Base-by-base conservation (phyloP, 805 yeast genomes). In the Komagataella phaffii region DNA sequence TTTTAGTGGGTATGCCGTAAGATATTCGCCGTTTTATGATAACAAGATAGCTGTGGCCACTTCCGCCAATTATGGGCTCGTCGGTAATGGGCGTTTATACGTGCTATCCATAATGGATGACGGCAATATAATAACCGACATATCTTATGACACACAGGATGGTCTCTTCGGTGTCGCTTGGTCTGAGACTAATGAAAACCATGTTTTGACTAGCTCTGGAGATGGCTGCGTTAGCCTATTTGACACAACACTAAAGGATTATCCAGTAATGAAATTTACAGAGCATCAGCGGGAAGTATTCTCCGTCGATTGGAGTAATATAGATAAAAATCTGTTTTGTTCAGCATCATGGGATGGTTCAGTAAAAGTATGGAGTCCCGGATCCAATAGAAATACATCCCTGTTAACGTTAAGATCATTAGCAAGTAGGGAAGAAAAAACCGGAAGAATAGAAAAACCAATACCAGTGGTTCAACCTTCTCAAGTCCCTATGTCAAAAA, bases 261-360 rank as follows among this genome's bases (percentile, higher is more conserved):
- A 77, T 61, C 96, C 96, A 1, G 79, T 88, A 7, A 78, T 75
- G 69, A 81, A 80, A 58, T 85, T 78, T 71, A 75, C 76, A 48
- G 98, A 87, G 59, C 99, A 91, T 65, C 66, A 75, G 24, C 57
- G 67, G 48, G 71, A 67, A 50, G 70, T 67, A 14, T 68, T 67
- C 50, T 61, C 67, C 0, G 70, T 68, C 21, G 56, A 61, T 53
- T 68, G 72, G 72, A 67, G 66, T 53, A 47, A 64, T 49, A 65
- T 64, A 5, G 70, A 67, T 50, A 68, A 88, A 66, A 61, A 75
- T 3, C 71, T 71, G 17, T 87, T 91, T 65, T 80, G 84, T 45
- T 76, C 91, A 17, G 77, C 90, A 24, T 84, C 95, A 7, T 91
- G 98, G 98, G 98, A 91, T 64, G 96, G 97, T 0, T 70, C 85